Base-by-base conservation (phyloP, 2,329 filamentous ascomycete genomes). In the Fusarium sublunatum region DNA sequence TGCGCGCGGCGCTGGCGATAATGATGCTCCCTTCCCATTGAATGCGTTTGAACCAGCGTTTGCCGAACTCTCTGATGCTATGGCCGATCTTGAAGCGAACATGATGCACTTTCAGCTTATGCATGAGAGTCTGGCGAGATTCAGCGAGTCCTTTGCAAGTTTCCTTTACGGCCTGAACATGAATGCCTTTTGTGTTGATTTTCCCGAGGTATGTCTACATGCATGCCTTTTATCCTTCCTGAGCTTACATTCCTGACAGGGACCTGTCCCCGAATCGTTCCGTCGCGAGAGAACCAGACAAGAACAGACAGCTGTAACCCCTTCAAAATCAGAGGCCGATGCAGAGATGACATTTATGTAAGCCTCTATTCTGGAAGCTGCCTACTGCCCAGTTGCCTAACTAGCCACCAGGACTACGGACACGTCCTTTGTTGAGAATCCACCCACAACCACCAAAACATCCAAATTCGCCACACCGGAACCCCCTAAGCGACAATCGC, bases 131-230 rank as follows among this genome's bases (percentile, higher is more conserved):
- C 78, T 99, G 67, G 88, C 92, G 24, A 87, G 95, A 25, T 99
- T 99, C 77, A 94, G 90, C 76, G 95, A 99, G 82, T 96, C 91
- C 73, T 99, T 99, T 77, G 93, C 93, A 1, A 92, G 90, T 69
- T 98, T 99, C 72, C 79, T 99, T 41, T 99, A 98, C 71, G 95
- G 95, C 2, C 77, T 99, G 74, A 98, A 98, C 74, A 97, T 99
- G 93, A 98, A 97, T 76, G 95, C 95, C 2, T 99, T 98, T 75
- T 98, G 94, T 75, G 93, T 98, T 29, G 95, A 99, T 76, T 99
- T 97, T 66, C 91, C 93, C 0, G 95, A 99, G 86, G 93, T 93
- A 78, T 47, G 74, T 53, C 22, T 43, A 46, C 36, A 12, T 29
- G 26, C 53, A 38, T 8, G 31, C 31, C 10, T 4, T 6, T 35